Conservation (phyloP, 305 asterid genomes). For the Fraxinus sp. region DNA sequence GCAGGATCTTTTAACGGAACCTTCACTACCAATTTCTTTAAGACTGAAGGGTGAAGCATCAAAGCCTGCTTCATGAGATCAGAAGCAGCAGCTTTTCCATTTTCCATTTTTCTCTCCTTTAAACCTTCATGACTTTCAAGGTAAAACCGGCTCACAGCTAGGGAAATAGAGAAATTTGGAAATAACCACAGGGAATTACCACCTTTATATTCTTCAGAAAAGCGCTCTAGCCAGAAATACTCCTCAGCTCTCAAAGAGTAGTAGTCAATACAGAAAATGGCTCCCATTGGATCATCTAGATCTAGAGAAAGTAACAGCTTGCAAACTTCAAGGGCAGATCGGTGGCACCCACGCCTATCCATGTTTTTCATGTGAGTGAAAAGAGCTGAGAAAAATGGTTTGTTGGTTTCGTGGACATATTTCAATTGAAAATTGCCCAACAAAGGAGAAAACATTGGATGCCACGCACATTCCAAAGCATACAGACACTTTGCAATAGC, state of each 20-base stretch:
- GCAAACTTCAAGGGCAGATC: conserved; percentile 91
- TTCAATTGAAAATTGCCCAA: conserved; percentile 67
- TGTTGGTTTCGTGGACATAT: conserved; percentile 71
- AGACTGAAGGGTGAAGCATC: conserved; percentile 82
- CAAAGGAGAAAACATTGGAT: conserved; percentile 73
- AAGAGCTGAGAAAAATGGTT: conserved; percentile 68
- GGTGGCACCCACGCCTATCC: conserved; percentile 97
- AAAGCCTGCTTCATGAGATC: conserved; percentile 93
- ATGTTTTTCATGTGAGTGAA: conserved; percentile 85
- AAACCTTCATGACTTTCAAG: conserved; percentile 48
- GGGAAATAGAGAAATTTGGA: conserved; percentile 85
- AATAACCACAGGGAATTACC: conserved; percentile 85
- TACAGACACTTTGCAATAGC: conserved; percentile 76
- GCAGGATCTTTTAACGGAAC: conserved; percentile 80
- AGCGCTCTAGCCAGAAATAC: conserved; percentile 75
- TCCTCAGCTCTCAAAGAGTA: conserved; percentile 81
- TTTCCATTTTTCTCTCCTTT: conserved; percentile 25
- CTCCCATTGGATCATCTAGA: conserved; percentile 89
- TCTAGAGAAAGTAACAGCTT: conserved; percentile 84
- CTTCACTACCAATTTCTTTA: conserved; percentile 72
- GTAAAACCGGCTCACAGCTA: conserved; percentile 71
- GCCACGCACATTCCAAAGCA: conserved; percentile 95
- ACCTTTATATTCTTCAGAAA: conserved; percentile 66
- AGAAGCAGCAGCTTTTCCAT: conserved; percentile 53
- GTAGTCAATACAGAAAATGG: conserved; percentile 80